Base-by-base conservation (phyloP, 176 grass and related monocot genomes). In the Rhipidocladum racemiflorum region DNA sequence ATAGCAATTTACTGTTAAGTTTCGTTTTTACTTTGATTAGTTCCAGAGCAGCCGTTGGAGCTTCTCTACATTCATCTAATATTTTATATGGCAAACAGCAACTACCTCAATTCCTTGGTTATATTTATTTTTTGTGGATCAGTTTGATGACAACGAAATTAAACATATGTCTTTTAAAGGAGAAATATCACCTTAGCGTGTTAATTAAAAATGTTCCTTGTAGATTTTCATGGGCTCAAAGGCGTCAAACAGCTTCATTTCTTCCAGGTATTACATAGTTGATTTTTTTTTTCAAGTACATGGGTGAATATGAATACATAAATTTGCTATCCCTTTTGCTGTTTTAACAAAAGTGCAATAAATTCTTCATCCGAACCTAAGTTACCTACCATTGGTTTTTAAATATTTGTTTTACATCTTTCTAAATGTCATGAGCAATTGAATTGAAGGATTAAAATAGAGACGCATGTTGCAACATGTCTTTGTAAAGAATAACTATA, bases 221-320 rank as follows among this genome's bases (percentile, higher is more conserved):
- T 62, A 88, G 88, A 72, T 93, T 93, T 75, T 90, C 91, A 64
- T 93, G 88, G 85, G 85, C 91, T 70, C 91, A 93, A 49, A 93
- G 65, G 61, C 91, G 68, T 79, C 88, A 83, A 87, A 77, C 65
- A 36, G 53, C 88, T 79, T 38, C 74, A n/a, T 72, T 93, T 74
- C 86, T 93, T 61, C 85, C 85, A 83, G 88, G 88, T 93, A 90
- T 27, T 30, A 7, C 51, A 69, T 36, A 55, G 10, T 30, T 70
- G 28, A 25, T 50, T 34, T 34, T 18, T 36, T 15, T 13, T 53
- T 64, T 6, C 24, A 79, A 42, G 16, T 25, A 24, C 28, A 13
- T 61, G 8, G 24, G n/a, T 61, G 8, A 44, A 43, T 42, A 44
- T 14, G 66, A 42, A 24, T 25, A 30, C 63, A 29, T 11, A 70